Evolutionary conservation across 192 early-diverging fungal genomes (phyloP).

Genomic region (Allomyces arbusculus): DNA sequence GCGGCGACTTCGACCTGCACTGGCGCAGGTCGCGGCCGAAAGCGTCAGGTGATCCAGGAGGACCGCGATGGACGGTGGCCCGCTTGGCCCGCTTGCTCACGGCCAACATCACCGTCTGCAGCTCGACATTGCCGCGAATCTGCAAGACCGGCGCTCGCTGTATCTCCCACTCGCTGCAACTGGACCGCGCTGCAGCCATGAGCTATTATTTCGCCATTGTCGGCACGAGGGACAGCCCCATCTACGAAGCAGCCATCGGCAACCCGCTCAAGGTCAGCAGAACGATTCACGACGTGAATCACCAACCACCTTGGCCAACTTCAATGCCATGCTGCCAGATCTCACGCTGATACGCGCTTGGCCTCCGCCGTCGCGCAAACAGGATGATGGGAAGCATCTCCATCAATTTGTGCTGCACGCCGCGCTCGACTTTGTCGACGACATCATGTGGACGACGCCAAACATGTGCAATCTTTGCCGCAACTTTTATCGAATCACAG

Average conservation of each 20-base stretch:
- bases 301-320: not conserved
- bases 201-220: slow-evolving; percentile 81
- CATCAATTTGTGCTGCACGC: slow-evolving; percentile 96
- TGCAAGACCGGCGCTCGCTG: no score
- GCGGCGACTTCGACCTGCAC: no score
- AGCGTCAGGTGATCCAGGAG: no score
- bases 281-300: slow-evolving; percentile 12
- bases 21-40: no score
- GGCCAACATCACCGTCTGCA: no score
- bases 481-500: no score
- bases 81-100: no score
- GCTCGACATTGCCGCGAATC: no score
- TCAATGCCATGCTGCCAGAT: not conserved
- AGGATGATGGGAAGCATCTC: slow-evolving; percentile 58
- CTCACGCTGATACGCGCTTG: not conserved
- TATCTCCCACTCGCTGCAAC: no score
- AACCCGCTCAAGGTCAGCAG: slow-evolving; percentile 7
- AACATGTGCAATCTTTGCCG: slow-evolving; percentile 4
- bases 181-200: not conserved
- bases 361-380: slow-evolving; percentile 22
- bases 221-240: slow-evolving; percentile 80
- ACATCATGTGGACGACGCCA: slow-evolving; percentile 62
- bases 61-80: no score
- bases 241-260: slow-evolving; percentile 84
- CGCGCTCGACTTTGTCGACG: slow-evolving; percentile 90